These are phyloP conservation scores for Moesziomyces globuligerus DNA, from an alignment of 1,284 basidiomycete species.

Conservation along the genomic window DNA sequence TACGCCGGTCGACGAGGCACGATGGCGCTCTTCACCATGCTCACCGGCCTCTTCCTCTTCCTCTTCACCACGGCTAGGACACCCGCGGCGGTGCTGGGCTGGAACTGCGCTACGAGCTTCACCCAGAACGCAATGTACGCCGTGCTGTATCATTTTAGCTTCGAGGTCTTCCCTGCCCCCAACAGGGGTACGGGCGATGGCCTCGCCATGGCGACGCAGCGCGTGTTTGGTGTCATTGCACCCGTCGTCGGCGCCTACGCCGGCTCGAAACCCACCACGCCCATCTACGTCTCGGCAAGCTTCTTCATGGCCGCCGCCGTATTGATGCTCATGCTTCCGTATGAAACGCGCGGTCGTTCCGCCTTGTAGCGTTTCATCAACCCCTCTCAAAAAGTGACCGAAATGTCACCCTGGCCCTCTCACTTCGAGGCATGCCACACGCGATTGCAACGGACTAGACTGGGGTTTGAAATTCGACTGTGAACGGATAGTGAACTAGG, in stretches of 20 bases:
- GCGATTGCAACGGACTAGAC: too few relatives aligned
- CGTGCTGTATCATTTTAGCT: conserved; percentile 74
- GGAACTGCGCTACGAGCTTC: conserved; percentile 75
- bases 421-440: too few relatives aligned
- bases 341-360: conserved; percentile 71
- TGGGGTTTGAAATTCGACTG: too few relatives aligned
- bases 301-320: conserved; percentile 75
- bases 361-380: conserved; percentile 15
- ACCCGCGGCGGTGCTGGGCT: conserved; percentile 75
- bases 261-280: conserved; percentile 69
- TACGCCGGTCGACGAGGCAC: conserved; percentile 76
- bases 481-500: conserved; percentile 8
- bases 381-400: too few relatives aligned
- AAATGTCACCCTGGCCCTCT: too few relatives aligned
- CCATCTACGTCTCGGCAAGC: conserved; percentile 77
- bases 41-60: conserved; percentile 77
- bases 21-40: conserved; percentile 73
- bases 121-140: conserved; percentile 77
- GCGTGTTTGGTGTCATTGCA: conserved; percentile 76
- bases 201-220: conserved; percentile 73
- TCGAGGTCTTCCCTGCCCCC: conserved; percentile 78
- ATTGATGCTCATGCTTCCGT: conserved; percentile 77
- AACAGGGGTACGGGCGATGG: conserved; percentile 79
- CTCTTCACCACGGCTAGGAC: conserved; percentile 75
- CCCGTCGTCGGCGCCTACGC: conserved; percentile 77